Percentiles rank a stretch among this genome's conserved stretches.
These are phyloP conservation scores for Calendula officinalis DNA, from an alignment of 129 eudicot species.

Conservation along the genomic window DNA sequence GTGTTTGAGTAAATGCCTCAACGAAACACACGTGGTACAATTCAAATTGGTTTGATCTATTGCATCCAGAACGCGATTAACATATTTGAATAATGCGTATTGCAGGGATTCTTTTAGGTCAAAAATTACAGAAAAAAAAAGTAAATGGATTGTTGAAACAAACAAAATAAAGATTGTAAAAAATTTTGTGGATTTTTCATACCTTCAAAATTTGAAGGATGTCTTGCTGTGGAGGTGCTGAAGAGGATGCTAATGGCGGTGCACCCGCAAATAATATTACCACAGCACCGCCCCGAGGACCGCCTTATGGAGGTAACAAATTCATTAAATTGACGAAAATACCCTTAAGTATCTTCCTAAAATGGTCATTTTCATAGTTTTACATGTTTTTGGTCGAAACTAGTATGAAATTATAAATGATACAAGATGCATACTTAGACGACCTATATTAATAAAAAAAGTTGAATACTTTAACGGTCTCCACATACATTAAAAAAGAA, in stretches of 20 bases:
- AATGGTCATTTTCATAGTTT: too few relatives aligned
- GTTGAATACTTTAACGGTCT: too few relatives aligned
- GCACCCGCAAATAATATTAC: slow-evolving; percentile 59
- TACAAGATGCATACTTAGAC: too few relatives aligned
- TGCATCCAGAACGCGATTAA: slow-evolving; percentile 2
- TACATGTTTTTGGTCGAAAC: too few relatives aligned
- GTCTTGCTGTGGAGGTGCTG: slow-evolving; percentile 93
- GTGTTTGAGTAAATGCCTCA: slow-evolving; percentile 29
- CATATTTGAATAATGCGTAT: slow-evolving; percentile 21
- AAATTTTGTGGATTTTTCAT: slow-evolving; percentile 10
- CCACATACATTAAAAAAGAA: too few relatives aligned
- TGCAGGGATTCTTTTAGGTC: slow-evolving; percentile 23
- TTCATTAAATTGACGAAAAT: not conserved
- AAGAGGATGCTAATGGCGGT: slow-evolving; percentile 58
- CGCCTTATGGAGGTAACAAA: slow-evolving; percentile 35
- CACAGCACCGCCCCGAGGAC: slow-evolving; percentile 61
- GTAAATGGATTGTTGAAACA: slow-evolving; percentile 27
- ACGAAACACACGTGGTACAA: not conserved
- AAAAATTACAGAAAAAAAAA: not conserved
- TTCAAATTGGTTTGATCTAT: not conserved
- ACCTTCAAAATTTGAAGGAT: slow-evolving; percentile 41
- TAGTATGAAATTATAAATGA: too few relatives aligned
- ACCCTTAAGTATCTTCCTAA: too few relatives aligned
- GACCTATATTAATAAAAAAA: too few relatives aligned
- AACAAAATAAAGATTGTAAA: not conserved